phyloP scores from a whole-genome alignment of 208 protist genomes.

The Balamuthia mandrillaris region DNA sequence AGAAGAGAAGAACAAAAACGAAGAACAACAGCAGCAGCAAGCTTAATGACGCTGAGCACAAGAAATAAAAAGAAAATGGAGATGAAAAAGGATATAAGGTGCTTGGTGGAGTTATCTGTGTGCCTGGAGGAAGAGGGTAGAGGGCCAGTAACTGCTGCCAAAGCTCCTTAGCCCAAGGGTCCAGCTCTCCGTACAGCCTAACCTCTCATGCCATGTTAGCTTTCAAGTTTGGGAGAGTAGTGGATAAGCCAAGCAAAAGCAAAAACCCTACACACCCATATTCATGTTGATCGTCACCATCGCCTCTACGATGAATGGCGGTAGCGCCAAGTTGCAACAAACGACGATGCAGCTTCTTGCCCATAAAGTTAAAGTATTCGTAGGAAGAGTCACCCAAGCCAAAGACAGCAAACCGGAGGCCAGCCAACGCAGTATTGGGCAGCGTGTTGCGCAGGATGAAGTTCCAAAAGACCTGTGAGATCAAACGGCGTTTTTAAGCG shows the following conservation, averaged over 20 bases:
- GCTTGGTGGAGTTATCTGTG: too few species aligned
- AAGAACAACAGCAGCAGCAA: too few species aligned
- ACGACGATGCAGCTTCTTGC: slow-evolving; percentile 63
- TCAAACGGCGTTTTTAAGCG: not conserved
- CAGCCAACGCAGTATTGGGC: slow-evolving; percentile 49
- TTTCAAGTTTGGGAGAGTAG: not conserved
- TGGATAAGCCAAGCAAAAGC: not conserved
- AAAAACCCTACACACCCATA: not conserved
- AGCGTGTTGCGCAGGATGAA: slow-evolving; percentile 65
- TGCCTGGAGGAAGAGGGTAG: not conserved
- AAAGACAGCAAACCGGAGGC: slow-evolving; percentile 62
- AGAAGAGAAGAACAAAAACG: too few species aligned
- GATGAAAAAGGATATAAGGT: too few species aligned
- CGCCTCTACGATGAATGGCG: slow-evolving; percentile 45
- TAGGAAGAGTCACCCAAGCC: slow-evolving; percentile 73
- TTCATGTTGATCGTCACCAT: slow-evolving; percentile 73
- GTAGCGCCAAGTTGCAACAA: slow-evolving; percentile 59
- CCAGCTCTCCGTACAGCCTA: slow-evolving; percentile 47
- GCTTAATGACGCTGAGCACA: too few species aligned
- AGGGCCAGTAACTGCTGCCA: slow-evolving; percentile 39
- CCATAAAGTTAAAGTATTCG: slow-evolving; percentile 67
- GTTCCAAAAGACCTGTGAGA: slow-evolving; percentile 58
- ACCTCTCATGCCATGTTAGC: not conserved
- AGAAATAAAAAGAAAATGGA: too few species aligned
- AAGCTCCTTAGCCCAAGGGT: slow-evolving; percentile 53